phyloP scores from a whole-genome alignment of 2,329 filamentous ascomycete genomes.

The Colletotrichum sp. region DNA sequence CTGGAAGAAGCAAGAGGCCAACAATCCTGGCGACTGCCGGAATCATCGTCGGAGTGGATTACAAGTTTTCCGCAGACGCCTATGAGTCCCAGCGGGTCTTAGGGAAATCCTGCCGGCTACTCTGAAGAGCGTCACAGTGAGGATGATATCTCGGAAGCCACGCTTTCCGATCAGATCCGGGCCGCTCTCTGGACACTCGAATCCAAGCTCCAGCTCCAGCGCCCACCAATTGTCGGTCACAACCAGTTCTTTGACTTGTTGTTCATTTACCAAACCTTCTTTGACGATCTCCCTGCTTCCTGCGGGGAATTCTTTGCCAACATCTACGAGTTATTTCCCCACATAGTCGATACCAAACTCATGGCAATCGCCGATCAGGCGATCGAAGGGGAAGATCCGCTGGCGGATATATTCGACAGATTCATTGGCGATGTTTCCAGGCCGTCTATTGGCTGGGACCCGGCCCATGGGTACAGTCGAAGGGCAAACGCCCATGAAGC shows the following conservation, averaged over 20 bases:
- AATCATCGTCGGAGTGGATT: not conserved
- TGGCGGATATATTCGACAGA: not conserved
- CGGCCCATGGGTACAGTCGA: not conserved
- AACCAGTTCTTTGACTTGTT: constrained; percentile 70
- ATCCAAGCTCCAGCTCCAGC: constrained; percentile 28
- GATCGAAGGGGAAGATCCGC: constrained; percentile 18
- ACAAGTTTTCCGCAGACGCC: not conserved
- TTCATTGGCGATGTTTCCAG: not conserved
- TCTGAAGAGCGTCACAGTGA: not conserved
- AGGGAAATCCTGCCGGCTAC: not conserved
- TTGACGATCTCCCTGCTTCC: constrained; percentile 59
- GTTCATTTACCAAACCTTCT: constrained; percentile 68
- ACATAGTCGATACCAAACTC: constrained; percentile 66
- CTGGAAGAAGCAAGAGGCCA: not conserved
- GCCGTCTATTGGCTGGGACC: not conserved
- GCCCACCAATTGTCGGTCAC: constrained; percentile 62
- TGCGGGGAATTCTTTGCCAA: constrained; percentile 56
- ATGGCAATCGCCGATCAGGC: constrained; percentile 48
- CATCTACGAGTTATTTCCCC: constrained; percentile 52
- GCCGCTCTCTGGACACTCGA: constrained; percentile 20
- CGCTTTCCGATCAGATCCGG: not conserved
- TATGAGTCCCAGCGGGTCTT: not conserved
- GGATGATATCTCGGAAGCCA: not conserved
- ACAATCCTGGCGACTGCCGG: not conserved
- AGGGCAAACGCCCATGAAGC: not conserved